Evolutionary conservation across 164 flowering plant genomes (phyloP).

Genomic region (Liriodendron chinense): DNA sequence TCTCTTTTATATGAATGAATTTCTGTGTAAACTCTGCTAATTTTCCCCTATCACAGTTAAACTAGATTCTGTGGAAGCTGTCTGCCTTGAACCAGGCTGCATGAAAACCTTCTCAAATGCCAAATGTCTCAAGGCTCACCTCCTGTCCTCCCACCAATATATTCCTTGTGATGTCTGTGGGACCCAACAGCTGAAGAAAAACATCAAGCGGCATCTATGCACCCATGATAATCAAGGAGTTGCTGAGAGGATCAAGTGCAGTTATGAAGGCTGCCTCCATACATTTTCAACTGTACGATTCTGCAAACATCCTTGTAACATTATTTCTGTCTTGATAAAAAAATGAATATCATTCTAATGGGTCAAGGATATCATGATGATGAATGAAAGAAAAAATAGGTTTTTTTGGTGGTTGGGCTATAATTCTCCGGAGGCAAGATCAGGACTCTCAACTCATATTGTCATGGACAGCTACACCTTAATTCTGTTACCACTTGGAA

Average conservation of each 20-base stretch:
- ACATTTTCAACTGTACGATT: conserved; percentile 69
- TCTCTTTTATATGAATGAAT: neutral
- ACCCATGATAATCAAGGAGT: conserved; percentile 38
- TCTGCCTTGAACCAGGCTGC: conserved; percentile 81
- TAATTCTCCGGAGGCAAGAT: too few relatives aligned
- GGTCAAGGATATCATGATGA: too few relatives aligned
- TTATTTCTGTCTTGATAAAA: too few relatives aligned
- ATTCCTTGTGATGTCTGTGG: conserved; percentile 73
- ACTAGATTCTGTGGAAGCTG: conserved; percentile 59
- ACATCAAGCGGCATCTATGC: conserved; percentile 53
- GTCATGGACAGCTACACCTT: too few relatives aligned
- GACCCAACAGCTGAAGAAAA: conserved; percentile 67
- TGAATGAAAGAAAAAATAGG: too few relatives aligned
- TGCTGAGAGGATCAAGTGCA: conserved; percentile 46
- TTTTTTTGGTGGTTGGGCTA: too few relatives aligned
- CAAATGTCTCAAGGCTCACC: conserved; percentile 68
- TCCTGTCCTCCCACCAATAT: conserved; percentile 51
- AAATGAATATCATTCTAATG: too few relatives aligned
- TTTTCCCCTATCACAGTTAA: conserved; percentile 45
- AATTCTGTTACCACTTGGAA: too few relatives aligned
- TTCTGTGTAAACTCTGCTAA: neutral
- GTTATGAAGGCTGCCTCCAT: conserved; percentile 41
- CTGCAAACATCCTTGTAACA: too few relatives aligned
- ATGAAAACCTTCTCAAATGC: conserved; percentile 58
- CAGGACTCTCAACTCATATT: too few relatives aligned